A percentile compares a stretch with the other conserved stretches of the same genome.
Evolutionary conservation across 768 basidiomycete species (phyloP).

Genomic region (Pisolithus microcarpus): DNA sequence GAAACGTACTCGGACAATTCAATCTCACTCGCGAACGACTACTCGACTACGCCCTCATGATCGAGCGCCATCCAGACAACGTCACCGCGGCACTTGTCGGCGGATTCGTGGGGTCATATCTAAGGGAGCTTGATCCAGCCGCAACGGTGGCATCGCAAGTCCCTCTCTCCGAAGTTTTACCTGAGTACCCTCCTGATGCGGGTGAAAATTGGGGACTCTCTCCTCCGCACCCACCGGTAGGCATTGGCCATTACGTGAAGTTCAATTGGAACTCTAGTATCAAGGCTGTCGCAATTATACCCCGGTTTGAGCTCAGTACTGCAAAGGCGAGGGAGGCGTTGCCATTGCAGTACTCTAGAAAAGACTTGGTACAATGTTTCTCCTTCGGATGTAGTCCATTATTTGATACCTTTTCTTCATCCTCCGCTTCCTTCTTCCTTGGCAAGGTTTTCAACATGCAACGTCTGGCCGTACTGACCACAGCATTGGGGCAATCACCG

Average conservation of each 20-base stretch:
- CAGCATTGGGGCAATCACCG: conserved; percentile 82
- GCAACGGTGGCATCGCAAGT: conserved; percentile 83
- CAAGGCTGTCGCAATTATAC: conserved; percentile 90
- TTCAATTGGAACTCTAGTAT: conserved; percentile 83
- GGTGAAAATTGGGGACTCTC: conserved; percentile 85
- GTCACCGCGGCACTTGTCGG: conserved; percentile 96
- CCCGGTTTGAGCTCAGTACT: conserved; percentile 92
- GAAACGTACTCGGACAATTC: conserved; percentile 72
- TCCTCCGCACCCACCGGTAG: conserved; percentile 80
- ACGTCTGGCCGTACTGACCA: conserved; percentile 91
- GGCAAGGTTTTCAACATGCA: conserved; percentile 93
- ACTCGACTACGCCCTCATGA: conserved; percentile 97
- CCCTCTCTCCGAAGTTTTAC: conserved; percentile 91
- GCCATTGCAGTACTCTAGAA: conserved; percentile 78
- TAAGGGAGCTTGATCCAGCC: conserved; percentile 77
- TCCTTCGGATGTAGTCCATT: neutral
- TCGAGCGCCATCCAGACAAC: conserved; percentile 98
- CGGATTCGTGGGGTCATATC: conserved; percentile 94
- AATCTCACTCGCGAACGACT: conserved; percentile 61
- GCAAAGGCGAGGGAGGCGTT: conserved; percentile 88
- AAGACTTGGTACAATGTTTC: conserved; percentile 62
- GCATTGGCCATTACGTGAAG: conserved; percentile 90
- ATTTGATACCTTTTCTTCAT: conserved; percentile 1
- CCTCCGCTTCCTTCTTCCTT: neutral
- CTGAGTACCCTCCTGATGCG: conserved; percentile 91